Conservation (phyloP, 306 rosid species). For the Vigna hirtella region DNA sequence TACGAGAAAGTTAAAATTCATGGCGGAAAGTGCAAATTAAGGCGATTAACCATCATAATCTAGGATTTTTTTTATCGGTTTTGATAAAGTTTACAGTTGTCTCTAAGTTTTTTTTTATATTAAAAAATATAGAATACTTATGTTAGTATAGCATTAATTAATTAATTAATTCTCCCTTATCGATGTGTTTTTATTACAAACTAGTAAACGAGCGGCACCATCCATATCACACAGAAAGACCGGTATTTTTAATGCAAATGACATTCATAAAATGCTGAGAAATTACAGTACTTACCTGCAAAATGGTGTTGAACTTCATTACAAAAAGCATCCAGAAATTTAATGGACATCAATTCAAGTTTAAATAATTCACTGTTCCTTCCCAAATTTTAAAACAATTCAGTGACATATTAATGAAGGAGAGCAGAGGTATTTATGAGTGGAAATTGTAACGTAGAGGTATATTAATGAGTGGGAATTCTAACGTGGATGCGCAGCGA, state of each 20-base stretch:
- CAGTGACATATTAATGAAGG: constrained; percentile 41
- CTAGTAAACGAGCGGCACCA: not conserved
- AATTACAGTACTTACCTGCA: constrained; percentile 8
- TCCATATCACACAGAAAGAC: not conserved
- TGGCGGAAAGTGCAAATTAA: not conserved
- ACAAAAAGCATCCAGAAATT: constrained; percentile 21
- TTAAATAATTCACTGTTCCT: constrained; percentile 37
- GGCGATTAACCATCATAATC: not conserved
- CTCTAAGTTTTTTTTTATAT: no score
- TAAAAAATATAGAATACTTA: no score
- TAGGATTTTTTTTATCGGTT: not conserved
- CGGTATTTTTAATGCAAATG: not conserved
- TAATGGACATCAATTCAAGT: constrained; percentile 31
- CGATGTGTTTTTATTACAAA: not conserved
- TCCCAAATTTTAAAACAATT: constrained; percentile 15
- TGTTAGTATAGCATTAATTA: not conserved
- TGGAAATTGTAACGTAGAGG: not conserved
- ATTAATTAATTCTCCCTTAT: not conserved
- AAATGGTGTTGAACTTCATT: constrained; percentile 21
- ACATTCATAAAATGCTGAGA: not conserved
- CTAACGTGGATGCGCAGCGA: constrained; percentile 24
- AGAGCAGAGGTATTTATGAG: constrained; percentile 47
- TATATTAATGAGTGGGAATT: constrained; percentile 46
- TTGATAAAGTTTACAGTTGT: no score
- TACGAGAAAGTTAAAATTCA: not conserved